Evolutionary conservation across 176 grass and related monocot genomes (phyloP).

Genomic region (Cenchrus purpureus): DNA sequence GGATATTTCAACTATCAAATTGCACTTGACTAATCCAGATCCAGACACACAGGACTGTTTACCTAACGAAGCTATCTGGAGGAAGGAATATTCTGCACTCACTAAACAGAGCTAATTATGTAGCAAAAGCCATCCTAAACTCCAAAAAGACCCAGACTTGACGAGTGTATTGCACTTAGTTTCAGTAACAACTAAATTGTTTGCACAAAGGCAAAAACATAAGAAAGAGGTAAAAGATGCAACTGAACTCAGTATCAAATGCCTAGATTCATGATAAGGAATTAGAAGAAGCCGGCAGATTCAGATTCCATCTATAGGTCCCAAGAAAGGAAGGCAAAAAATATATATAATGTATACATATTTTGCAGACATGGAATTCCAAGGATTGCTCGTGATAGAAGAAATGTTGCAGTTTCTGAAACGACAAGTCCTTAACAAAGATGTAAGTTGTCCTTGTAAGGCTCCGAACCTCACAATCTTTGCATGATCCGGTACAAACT

Average conservation of each 20-base stretch:
- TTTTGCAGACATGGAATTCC: not conserved
- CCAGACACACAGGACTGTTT: slow-evolving; percentile 9
- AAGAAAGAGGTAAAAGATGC: not conserved
- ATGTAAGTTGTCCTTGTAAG: slow-evolving; percentile 23
- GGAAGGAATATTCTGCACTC: not conserved
- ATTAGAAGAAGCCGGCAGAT: slow-evolving; percentile 3
- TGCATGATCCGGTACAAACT: slow-evolving; percentile 43
- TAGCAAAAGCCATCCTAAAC: not conserved
- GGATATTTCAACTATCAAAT: slow-evolving; percentile 7
- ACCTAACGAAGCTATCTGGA: slow-evolving; percentile 11
- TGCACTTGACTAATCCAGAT: slow-evolving; percentile 19
- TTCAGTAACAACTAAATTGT: not conserved
- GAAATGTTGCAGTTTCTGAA: slow-evolving; percentile 5
- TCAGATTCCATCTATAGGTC: not conserved
- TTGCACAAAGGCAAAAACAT: slow-evolving; percentile 5
- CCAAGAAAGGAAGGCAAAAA: not conserved
- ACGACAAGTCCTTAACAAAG: slow-evolving; percentile 4
- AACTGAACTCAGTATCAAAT: not conserved
- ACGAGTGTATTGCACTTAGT: not conserved
- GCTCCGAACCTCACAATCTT: slow-evolving; percentile 41
- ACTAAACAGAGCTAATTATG: slow-evolving; percentile 4
- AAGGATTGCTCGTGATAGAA: not conserved
- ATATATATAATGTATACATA: not conserved
- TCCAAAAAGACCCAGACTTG: not conserved
- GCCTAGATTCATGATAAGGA: slow-evolving; percentile 28